Evolutionary conservation across 1,284 basidiomycete genomes (phyloP).

Genomic region (Rhodotorula sp.): DNA sequence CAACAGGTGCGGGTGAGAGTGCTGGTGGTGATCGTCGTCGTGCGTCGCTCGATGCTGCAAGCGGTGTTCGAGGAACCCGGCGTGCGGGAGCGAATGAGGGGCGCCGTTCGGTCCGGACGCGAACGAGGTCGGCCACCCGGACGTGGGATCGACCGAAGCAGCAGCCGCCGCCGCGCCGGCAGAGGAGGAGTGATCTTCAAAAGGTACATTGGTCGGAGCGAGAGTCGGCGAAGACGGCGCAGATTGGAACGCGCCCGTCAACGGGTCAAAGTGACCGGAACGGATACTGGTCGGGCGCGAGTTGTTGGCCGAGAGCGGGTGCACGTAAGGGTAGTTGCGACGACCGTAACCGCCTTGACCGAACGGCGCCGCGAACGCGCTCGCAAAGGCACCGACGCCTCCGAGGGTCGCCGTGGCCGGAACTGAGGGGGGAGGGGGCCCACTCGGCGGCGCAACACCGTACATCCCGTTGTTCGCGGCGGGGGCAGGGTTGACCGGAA

Average conservation of each 20-base stretch:
- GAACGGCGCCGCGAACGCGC: conserved; percentile 30
- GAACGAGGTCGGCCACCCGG: conserved; percentile 32
- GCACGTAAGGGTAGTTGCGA: conserved; percentile 33
- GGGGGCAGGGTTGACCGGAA: too few relatives aligned
- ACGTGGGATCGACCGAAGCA: conserved; percentile 9
- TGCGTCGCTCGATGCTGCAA: conserved; percentile 36
- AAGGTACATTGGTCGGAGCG: conserved; percentile 29
- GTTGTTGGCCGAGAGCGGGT: conserved; percentile 24
- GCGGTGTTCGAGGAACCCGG: conserved; percentile 44
- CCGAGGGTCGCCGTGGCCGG: conserved; percentile 25
- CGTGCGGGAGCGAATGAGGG: conserved; percentile 9
- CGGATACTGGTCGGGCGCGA: conserved; percentile 36
- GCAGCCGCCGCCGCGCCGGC: background rate
- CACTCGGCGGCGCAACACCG: background rate
- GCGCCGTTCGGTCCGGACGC: conserved; percentile 7
- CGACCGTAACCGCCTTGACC: conserved; percentile 30
- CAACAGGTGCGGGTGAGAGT: conserved; percentile 28
- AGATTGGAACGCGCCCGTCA: conserved; percentile 30
- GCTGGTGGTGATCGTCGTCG: conserved; percentile 17
- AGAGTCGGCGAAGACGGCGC: conserved; percentile 32
- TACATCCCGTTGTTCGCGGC: conserved; percentile 2
- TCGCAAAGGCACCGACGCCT: conserved; percentile 30
- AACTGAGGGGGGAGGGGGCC: background rate
- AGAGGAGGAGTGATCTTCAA: conserved; percentile 19
- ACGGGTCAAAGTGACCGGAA: conserved; percentile 32